Base-by-base conservation (phyloP, 2,329 filamentous ascomycete species). In the Arthrobotrys conoides region DNA sequence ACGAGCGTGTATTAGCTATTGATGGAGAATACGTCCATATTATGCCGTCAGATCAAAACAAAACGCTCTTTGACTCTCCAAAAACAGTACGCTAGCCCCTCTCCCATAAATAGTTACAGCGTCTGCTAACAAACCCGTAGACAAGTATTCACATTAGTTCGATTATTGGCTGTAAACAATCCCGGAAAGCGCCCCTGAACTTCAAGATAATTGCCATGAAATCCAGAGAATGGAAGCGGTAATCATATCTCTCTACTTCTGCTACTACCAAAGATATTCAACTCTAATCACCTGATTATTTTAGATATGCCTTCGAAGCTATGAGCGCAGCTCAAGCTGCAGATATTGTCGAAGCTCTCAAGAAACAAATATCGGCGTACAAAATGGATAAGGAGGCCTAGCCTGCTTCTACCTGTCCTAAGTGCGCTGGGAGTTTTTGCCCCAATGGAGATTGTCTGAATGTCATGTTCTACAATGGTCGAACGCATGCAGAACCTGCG, bases 221-320 rank as follows among this genome's bases (percentile, higher is more conserved):
- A 22, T 81, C 81, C 16, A 71, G 79, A 20, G 79, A 80, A 49
- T 75, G 70, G 66, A 80, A 80, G 36, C 66, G 75, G 79, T 79
- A 71, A 64, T 46, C n/a, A 18, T 27, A n/a, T 18, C 16, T 16
- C 10, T 2, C 12, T 53, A 18, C 27, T n/a, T n/a, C 24, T 38
- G 16, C 14, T 33, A 46, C 5, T 48, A 5, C 14, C 53, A 5
- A 49, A 66, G 41, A 59, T 14, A 27, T 12, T 33, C 33, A 63
- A 38, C 16, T 12, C 22, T 44, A 46, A 49, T 30, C 30, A 22
- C n/a, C 2, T 2, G 3, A 18, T 18, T 18, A 16, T n/a, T 67
- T 91, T 95, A 91, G 92, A 77, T 96, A 96, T 84, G 93, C 96
- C 81, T 96, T 96, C 83, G 93, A 95, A 84, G 90, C 92, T n/a